Evolutionary conservation across 306 rosid species (phyloP).

Genomic region (Boehmeria nivea): DNA sequence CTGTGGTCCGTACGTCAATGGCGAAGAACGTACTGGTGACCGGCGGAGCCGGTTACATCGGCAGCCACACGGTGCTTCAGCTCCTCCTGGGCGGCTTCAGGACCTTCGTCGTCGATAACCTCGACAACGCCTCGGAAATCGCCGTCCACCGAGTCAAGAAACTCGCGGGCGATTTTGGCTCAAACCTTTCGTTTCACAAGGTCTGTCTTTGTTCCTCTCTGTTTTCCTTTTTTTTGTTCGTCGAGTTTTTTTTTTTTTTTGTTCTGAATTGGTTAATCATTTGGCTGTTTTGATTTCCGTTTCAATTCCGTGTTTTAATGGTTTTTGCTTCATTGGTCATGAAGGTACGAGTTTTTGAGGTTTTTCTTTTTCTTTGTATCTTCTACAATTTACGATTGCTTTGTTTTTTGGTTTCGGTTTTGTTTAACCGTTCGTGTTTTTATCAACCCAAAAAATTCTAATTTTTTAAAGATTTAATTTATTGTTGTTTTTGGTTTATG

Average conservation of each 20-base stretch:
- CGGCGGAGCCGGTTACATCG: constrained; percentile 98
- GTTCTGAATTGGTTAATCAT: no score
- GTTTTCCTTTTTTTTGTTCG: background rate
- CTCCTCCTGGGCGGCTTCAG: constrained; percentile 70
- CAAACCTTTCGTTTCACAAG: constrained; percentile 76
- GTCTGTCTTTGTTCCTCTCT: constrained; percentile 24
- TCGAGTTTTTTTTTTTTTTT: background rate
- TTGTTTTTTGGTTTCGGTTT: background rate
- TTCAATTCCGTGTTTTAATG: background rate
- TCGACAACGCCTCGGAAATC: constrained; percentile 72
- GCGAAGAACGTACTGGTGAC: constrained; percentile 61
- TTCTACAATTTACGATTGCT: background rate
- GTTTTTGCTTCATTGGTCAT: background rate
- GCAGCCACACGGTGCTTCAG: constrained; percentile 86
- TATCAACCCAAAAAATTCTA: background rate
- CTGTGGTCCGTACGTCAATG: constrained; percentile 19
- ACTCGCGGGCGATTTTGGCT: constrained; percentile 71
- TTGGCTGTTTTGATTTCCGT: background rate
- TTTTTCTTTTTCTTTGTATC: background rate
- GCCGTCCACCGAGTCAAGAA: constrained; percentile 55
- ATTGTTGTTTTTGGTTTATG: background rate
- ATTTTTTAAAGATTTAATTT: background rate
- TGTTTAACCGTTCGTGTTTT: background rate
- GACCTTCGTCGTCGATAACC: constrained; percentile 71
- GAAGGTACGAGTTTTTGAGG: background rate